Conservation (phyloP, 768 basidiomycete genomes). For the Termitomyces sp. region DNA sequence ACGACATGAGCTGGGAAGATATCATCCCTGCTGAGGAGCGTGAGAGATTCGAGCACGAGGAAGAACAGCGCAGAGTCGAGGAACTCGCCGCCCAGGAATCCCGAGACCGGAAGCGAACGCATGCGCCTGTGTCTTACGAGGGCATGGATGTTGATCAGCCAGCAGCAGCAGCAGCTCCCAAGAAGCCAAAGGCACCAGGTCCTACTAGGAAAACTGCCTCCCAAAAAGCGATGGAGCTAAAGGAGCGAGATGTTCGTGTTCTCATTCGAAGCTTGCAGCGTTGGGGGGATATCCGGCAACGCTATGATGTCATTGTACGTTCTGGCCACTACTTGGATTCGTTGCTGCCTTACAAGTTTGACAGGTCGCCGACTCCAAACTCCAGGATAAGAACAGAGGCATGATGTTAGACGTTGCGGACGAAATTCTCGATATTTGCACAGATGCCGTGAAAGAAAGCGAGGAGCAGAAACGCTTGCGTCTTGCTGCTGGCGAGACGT, state of each 20-base stretch:
- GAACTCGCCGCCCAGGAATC: conserved; percentile 65
- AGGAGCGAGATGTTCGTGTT: conserved; percentile 95
- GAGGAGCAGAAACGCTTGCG: conserved; percentile 74
- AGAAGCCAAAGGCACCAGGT: conserved; percentile 70
- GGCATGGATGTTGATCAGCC: conserved; percentile 90
- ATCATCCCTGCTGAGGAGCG: conserved; percentile 95
- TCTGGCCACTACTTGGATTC: not conserved
- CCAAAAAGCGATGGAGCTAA: conserved; percentile 94
- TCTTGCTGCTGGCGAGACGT: conserved; percentile 76
- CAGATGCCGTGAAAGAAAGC: conserved; percentile 77
- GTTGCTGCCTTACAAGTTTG: not conserved
- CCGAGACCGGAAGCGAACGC: conserved; percentile 74
- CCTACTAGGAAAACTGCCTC: conserved; percentile 84
- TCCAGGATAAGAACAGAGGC: conserved; percentile 89
- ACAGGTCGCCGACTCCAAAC: conserved; percentile 84
- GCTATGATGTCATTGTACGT: conserved; percentile 90
- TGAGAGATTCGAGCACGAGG: conserved; percentile 76
- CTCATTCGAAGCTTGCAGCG: conserved; percentile 92
- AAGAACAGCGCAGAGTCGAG: conserved; percentile 68
- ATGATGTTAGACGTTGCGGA: conserved; percentile 90
- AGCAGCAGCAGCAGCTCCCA: conserved; percentile 49
- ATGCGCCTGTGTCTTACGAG: conserved; percentile 85
- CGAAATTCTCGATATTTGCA: conserved; percentile 85
- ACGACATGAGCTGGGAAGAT: conserved; percentile 98
- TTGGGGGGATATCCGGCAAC: conserved; percentile 95